These are phyloP conservation scores for Pestalotiopsis sp. DNA, from an alignment of 2,329 filamentous ascomycete genomes.

Conservation along the genomic window DNA sequence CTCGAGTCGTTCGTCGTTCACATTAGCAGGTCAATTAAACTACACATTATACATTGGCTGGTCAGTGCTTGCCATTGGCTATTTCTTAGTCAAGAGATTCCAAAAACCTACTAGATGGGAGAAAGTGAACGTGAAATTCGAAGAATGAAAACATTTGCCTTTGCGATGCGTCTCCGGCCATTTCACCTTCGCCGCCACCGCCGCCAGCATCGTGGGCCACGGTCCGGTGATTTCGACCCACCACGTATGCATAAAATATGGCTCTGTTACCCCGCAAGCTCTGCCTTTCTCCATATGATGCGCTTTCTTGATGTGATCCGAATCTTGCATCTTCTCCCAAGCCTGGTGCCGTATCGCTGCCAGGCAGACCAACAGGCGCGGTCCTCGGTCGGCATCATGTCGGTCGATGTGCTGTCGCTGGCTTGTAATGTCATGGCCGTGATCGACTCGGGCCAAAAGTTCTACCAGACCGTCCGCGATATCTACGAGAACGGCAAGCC, in stretches of 20 bases:
- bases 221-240: background rate
- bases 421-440: background rate
- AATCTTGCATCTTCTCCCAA: background rate
- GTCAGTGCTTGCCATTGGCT: too few species aligned
- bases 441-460: background rate
- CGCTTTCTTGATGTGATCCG: background rate
- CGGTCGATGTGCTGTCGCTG: background rate
- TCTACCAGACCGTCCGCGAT: background rate
- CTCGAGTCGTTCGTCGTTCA: too few species aligned
- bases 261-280: background rate
- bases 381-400: background rate
- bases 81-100: too few species aligned
- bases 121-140: background rate
- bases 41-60: too few species aligned
- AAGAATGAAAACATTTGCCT: background rate
- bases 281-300: background rate
- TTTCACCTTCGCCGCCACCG: background rate
- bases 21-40: too few species aligned
- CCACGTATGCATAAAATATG: background rate
- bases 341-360: background rate
- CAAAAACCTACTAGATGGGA: too few species aligned
- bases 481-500: background rate
- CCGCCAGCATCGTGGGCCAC: too few species aligned
- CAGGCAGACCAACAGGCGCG: background rate
- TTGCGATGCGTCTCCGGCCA: background rate